Conservation (phyloP, 139 green algal genomes). For the Edaphochlamys debaryana region DNA sequence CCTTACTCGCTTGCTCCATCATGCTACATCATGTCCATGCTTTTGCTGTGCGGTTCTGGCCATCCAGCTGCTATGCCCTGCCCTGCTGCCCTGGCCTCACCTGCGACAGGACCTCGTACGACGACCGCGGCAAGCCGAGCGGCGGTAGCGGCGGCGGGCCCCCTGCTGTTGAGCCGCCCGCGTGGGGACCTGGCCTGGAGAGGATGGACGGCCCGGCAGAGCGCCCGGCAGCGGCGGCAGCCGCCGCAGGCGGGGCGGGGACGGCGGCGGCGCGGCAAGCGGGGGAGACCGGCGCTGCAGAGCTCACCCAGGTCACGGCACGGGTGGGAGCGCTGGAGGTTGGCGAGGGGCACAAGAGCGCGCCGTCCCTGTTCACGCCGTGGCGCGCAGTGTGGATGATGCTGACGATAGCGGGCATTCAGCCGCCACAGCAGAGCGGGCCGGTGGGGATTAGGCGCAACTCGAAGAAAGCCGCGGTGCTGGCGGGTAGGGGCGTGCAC, state of each 20-base stretch:
- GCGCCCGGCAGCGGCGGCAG: background rate
- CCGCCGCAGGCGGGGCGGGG: background rate
- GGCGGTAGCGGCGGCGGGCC: background rate
- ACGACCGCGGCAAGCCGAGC: background rate
- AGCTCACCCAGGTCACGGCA: background rate
- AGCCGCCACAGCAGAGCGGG: background rate
- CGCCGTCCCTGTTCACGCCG: background rate
- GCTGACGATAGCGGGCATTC: background rate
- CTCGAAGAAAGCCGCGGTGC: background rate
- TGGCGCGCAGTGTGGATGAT: background rate
- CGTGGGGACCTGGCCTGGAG: background rate
- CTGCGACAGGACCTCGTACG: background rate
- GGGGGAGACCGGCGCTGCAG: background rate
- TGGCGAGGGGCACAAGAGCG: background rate
- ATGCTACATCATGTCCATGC: no score
- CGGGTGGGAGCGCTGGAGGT: background rate
- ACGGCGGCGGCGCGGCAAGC: background rate
- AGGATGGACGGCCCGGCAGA: background rate
- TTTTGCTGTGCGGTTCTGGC: no score
- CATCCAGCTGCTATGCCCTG: background rate
- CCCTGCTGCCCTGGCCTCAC: background rate
- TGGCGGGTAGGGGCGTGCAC: background rate
- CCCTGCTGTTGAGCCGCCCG: no score
- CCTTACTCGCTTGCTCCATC: no score
- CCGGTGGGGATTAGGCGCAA: background rate